These are phyloP conservation scores for Monosporascus sp. DNA, from an alignment of 2,329 filamentous ascomycete genomes.

Conservation along the genomic window DNA sequence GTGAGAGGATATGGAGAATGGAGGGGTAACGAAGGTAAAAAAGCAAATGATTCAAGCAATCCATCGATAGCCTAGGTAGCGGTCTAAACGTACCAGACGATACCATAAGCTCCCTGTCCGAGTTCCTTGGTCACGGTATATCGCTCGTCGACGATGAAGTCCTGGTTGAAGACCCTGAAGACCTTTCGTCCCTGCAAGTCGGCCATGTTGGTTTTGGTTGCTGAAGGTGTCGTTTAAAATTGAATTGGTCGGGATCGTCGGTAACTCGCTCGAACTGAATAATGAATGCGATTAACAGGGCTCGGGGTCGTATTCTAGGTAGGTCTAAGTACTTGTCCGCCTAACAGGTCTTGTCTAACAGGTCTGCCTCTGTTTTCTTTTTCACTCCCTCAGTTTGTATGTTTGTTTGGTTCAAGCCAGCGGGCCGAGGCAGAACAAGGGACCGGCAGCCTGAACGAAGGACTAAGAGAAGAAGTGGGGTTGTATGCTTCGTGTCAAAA, in stretches of 20 bases:
- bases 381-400: too few species aligned
- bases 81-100: constrained; percentile 72
- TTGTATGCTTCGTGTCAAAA: too few species aligned
- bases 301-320: background rate
- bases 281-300: background rate
- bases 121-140: constrained; percentile 99
- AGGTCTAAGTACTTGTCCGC: too few species aligned
- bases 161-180: constrained; percentile 99
- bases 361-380: too few species aligned
- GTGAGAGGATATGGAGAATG: too few species aligned
- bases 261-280: background rate
- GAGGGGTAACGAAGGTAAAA: too few species aligned
- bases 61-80: background rate
- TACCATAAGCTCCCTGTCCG: constrained; percentile 95
- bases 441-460: too few species aligned
- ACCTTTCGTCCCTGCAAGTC: constrained; percentile 56
- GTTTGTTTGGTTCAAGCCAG: too few species aligned
- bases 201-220: constrained; percentile 19
- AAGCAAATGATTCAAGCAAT: constrained; percentile 1
- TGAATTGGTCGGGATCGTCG: background rate
- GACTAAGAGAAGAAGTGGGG: too few species aligned
- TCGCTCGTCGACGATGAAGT: constrained; percentile 96
- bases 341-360: too few species aligned
- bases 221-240: background rate
- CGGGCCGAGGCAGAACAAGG: too few species aligned